Evolutionary conservation across 192 early-diverging fungal genomes (phyloP).

Genomic region (Diversispora eburnea): DNA sequence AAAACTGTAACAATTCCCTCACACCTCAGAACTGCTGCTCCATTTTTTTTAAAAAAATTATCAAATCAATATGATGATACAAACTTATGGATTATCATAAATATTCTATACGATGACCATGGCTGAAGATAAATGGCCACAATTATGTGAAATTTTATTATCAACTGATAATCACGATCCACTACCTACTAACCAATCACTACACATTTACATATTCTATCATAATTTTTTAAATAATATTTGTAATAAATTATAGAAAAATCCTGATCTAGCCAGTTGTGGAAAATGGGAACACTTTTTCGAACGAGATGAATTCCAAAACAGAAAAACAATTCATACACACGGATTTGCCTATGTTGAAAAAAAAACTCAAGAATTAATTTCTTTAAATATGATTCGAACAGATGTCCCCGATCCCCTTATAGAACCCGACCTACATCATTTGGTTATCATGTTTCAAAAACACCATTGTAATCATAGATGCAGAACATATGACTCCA

Average conservation of each 20-base stretch:
- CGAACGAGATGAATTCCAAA: constrained; percentile 9
- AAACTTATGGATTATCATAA: neutral
- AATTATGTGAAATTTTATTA: neutral
- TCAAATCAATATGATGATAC: neutral
- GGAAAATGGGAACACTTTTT: neutral
- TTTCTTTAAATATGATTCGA: neutral
- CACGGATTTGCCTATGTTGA: neutral
- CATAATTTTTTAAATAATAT: too few species aligned
- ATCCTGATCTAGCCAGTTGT: neutral
- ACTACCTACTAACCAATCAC: neutral
- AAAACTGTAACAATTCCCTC: too few species aligned
- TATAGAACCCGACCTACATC: neutral
- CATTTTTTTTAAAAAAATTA: too few species aligned
- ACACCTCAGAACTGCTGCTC: too few species aligned
- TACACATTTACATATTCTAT: neutral
- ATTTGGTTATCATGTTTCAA: too few species aligned
- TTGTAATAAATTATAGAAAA: neutral
- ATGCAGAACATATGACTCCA: neutral
- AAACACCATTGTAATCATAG: neutral
- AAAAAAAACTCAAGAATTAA: too few species aligned
- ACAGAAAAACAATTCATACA: neutral
- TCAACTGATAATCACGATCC: neutral
- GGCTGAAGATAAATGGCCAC: constrained; percentile 5
- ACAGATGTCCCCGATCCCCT: neutral
- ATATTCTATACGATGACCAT: constrained; percentile 5